These are phyloP conservation scores for Alternaria conjuncta DNA, from an alignment of 2,329 filamentous ascomycete genomes.

Conservation along the genomic window DNA sequence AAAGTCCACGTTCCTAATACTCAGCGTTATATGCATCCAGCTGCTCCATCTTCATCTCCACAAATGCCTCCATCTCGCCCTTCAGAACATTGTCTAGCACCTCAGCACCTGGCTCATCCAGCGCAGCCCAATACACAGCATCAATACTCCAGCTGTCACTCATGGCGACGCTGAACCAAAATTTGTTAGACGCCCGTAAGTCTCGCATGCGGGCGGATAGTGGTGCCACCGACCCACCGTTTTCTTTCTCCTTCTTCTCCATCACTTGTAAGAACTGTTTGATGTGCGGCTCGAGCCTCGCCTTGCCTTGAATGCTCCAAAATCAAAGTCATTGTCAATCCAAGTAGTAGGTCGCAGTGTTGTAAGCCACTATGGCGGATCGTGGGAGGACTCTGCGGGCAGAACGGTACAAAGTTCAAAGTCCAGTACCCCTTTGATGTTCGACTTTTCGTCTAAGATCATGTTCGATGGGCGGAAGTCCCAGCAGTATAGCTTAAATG, in stretches of 20 bases:
- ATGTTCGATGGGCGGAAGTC: neutral
- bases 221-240: too few species aligned
- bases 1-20: neutral
- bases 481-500: neutral
- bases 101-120: conserved; percentile 15
- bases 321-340: neutral
- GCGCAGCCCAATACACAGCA: conserved; percentile 35
- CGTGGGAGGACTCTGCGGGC: neutral
- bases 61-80: conserved; percentile 12
- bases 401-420: neutral
- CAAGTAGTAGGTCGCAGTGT: neutral
- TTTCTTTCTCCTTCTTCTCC: neutral
- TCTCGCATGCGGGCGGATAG: neutral
- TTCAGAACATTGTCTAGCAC: conserved; percentile 5
- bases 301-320: too few species aligned
- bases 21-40: conserved; percentile 12
- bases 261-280: neutral
- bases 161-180: neutral
- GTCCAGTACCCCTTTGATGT: neutral
- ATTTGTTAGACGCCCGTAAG: neutral
- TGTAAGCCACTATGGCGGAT: neutral
- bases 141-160: neutral
- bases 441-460: neutral
- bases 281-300: neutral
- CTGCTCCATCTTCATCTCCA: conserved; percentile 20